Percentiles rank a stretch among this genome's conserved stretches.
phyloP scores from a whole-genome alignment of 2,329 filamentous ascomycete genomes.

The Pseudovirgaria hyperparasitica region DNA sequence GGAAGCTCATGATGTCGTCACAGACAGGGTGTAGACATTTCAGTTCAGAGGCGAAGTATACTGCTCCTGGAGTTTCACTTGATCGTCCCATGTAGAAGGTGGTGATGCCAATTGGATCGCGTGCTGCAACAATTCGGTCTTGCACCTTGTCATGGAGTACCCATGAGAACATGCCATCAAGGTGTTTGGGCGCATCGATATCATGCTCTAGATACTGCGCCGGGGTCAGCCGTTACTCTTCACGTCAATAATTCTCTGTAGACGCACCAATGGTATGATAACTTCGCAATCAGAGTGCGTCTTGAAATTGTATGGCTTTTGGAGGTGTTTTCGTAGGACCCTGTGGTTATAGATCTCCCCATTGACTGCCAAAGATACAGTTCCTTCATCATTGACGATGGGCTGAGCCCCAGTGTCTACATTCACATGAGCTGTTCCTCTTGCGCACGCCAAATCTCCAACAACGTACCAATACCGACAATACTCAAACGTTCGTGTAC shows the following conservation, averaged over 20 bases:
- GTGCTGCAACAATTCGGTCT: constrained; percentile 83
- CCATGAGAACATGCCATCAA: constrained; percentile 99
- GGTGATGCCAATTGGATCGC: constrained; percentile 93
- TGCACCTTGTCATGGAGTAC: constrained; percentile 93
- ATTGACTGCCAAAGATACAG: constrained; percentile 88
- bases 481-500: constrained; percentile 97
- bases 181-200: constrained; percentile 78
- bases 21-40: constrained; percentile 89
- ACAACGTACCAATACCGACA: constrained; percentile 73
- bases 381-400: constrained; percentile 79
- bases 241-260: neutral
- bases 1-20: constrained; percentile 89
- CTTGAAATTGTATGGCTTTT: constrained; percentile 87
- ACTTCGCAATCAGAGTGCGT: constrained; percentile 98
- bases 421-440: constrained; percentile 10
- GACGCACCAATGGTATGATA: constrained; percentile 82
- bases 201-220: constrained; percentile 82
- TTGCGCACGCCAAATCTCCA: constrained; percentile 8
- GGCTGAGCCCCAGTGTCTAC: constrained; percentile 91
- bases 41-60: constrained; percentile 94
- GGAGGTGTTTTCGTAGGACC: constrained; percentile 76
- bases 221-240: constrained; percentile 9
- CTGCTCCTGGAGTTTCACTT: constrained; percentile 66
- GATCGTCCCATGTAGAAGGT: constrained; percentile 92
- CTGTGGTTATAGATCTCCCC: constrained; percentile 99